These are phyloP conservation scores for Coelastrella sp. DNA, from an alignment of 139 green algal genomes.

Conservation along the genomic window DNA sequence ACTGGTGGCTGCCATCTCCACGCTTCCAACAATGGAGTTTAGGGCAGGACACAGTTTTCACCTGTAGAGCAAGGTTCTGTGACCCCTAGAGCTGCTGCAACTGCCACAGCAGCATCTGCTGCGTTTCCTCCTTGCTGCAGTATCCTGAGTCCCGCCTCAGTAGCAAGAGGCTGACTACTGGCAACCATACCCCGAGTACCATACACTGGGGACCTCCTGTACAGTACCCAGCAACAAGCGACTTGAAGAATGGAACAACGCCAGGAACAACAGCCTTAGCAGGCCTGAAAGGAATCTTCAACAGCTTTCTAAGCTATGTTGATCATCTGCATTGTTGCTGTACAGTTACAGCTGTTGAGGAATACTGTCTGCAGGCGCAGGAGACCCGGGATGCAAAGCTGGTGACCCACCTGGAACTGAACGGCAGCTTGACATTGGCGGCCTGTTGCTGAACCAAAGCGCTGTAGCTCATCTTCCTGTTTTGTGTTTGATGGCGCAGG, in stretches of 20 bases:
- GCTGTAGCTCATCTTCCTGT: constrained; percentile 44
- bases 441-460: constrained; percentile 26
- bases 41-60: background rate
- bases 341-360: too few relatives aligned
- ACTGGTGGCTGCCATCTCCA: too few relatives aligned
- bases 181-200: constrained; percentile 70
- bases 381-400: too few relatives aligned
- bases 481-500: too few relatives aligned
- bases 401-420: constrained; percentile 8
- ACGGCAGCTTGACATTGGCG: background rate
- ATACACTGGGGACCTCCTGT: constrained; percentile 66
- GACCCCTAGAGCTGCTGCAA: constrained; percentile 76
- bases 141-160: constrained; percentile 72
- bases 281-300: too few relatives aligned
- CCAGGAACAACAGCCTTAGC: too few relatives aligned
- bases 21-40: constrained; percentile 16
- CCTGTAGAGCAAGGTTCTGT: constrained; percentile 80
- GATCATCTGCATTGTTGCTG: too few relatives aligned
- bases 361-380: background rate
- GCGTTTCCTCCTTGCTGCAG: constrained; percentile 78
- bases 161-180: constrained; percentile 70
- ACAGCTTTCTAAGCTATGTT: too few relatives aligned
- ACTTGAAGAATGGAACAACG: too few relatives aligned
- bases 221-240: too few relatives aligned
- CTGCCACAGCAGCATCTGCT: constrained; percentile 81